Base-by-base conservation (phyloP, 225 moss, liverwort and hornwort species). In the Ulota crispa region DNA sequence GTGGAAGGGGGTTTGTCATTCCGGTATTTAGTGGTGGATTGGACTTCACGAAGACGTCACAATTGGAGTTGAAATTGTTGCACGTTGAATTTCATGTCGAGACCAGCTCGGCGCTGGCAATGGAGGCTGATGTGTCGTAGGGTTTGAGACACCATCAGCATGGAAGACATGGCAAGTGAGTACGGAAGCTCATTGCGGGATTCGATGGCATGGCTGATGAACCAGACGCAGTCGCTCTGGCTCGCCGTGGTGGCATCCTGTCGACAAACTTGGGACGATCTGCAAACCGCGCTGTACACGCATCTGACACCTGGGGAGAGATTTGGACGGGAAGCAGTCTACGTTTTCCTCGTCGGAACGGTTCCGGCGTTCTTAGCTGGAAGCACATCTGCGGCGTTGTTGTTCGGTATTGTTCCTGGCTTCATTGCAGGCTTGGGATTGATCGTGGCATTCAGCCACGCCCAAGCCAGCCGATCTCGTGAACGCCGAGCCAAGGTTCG, bases 341-440 rank as follows among this genome's bases (percentile, higher is more conserved):
- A 75, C 4, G 15, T 83, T 37, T 86, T 83, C 50, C 81, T 86
- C 23, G 86, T 86, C 8, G 90, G 87, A 68, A 80, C 90, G 36
- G 80, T 88, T 24, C 90, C 88, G 8, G 84, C 82, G 4, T 86
- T 90, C 56, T 5, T 90, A 26, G 80, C 82, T 78, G 88, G 88
- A 10, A 88, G 84, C 47, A 83, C 90, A 32, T 88, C 86, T 21
- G 84, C 77, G 47, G 83, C 86, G 36, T 75, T 86, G 9, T 62
- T 90, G 55, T 80, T 88, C 71, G 86, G 88, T 1, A 57, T 86
- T 27, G 53, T 78, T 50, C 80, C 78, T 1, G 90, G 90, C 12
- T 90, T 90, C 74, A 88, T 90, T 41, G 86, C 57, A 4, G 90
- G 90, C 43, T 73, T 90, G 79, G 90, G 88, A 14, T 45, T 90